Conservation (phyloP, 1,284 basidiomycete species). For the Cystobasidiaceae sp. region DNA sequence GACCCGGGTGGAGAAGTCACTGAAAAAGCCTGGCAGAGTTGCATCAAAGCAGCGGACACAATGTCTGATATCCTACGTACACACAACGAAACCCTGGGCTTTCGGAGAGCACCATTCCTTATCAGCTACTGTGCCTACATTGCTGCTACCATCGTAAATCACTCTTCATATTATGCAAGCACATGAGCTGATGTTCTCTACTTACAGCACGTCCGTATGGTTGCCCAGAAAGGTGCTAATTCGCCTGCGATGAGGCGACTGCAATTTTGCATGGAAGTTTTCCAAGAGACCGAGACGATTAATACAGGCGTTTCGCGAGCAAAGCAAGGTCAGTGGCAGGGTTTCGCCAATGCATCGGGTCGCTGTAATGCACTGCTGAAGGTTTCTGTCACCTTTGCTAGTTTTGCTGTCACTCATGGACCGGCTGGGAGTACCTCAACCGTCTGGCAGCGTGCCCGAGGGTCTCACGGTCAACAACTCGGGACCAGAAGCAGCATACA, state of each 20-base stretch:
- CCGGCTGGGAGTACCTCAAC: neutral
- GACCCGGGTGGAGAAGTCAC: slow-evolving; percentile 33
- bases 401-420: neutral
- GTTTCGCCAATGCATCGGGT: neutral
- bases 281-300: slow-evolving; percentile 38
- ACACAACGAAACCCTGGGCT: slow-evolving; percentile 42
- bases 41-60: slow-evolving; percentile 41
- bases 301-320: slow-evolving; percentile 39
- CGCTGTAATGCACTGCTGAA: neutral
- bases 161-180: neutral
- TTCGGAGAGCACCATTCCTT: slow-evolving; percentile 44
- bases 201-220: slow-evolving; percentile 38
- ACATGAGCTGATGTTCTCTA: neutral
- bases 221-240: slow-evolving; percentile 36
- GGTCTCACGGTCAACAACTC: neutral
- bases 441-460: neutral
- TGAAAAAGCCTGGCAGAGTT: slow-evolving; percentile 39
- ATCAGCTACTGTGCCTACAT: slow-evolving; percentile 45
- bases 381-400: neutral
- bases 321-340: slow-evolving; percentile 31
- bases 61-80: slow-evolving; percentile 39
- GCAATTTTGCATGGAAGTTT: slow-evolving; percentile 37
- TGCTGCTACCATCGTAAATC: slow-evolving; percentile 42
- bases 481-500: neutral
- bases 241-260: slow-evolving; percentile 34